phyloP scores from a whole-genome alignment of 78 protist genomes.

The Neovahlkampfia damariscottae region DNA sequence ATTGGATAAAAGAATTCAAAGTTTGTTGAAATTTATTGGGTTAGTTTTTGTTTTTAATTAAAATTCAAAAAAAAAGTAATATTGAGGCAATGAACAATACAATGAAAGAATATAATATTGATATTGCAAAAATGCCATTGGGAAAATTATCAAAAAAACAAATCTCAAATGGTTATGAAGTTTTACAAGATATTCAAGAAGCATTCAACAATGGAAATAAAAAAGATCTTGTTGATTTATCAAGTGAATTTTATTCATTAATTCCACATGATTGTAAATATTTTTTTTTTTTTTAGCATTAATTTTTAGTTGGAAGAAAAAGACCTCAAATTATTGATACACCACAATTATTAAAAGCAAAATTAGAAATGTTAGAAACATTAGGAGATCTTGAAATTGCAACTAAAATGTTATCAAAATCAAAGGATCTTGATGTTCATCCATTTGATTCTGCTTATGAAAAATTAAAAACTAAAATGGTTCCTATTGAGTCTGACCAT shows the following conservation, averaged over 20 bases:
- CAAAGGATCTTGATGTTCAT: background rate
- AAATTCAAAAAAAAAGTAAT: too few species aligned
- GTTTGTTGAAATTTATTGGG: constrained; percentile 38
- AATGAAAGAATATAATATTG: constrained; percentile 40
- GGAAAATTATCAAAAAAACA: constrained; percentile 64
- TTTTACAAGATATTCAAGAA: constrained; percentile 30
- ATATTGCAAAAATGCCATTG: constrained; percentile 58
- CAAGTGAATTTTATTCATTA: background rate
- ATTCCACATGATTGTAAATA: constrained; percentile 15
- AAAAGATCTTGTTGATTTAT: background rate
- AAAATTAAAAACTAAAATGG: background rate
- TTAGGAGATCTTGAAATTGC: constrained; percentile 24
- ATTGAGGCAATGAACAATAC: constrained; percentile 44
- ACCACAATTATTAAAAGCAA: background rate
- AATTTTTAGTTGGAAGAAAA: background rate
- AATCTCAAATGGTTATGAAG: constrained; percentile 43
- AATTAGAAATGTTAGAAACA: constrained; percentile 13
- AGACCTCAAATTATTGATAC: background rate
- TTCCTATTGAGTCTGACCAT: background rate
- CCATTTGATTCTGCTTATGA: constrained; percentile 25
- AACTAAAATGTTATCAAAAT: background rate
- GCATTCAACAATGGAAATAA: constrained; percentile 1
- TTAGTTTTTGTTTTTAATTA: too few species aligned
- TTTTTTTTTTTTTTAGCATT: too few species aligned
- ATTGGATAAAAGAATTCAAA: constrained; percentile 20